Conservation (phyloP, 495 filamentous ascomycete species). For the Penicillium soppii region DNA sequence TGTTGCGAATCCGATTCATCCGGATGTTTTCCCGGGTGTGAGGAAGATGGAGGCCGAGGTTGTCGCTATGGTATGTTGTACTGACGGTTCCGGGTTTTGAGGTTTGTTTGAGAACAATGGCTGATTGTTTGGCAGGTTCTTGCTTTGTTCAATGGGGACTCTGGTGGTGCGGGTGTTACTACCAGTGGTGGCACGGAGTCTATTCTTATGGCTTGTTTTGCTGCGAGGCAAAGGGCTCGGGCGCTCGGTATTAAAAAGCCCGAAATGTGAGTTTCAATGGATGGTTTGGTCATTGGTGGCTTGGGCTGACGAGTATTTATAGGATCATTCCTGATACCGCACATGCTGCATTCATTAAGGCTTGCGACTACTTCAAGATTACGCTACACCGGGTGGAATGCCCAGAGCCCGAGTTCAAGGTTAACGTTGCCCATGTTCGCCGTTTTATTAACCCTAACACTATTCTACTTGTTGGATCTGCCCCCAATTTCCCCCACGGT, state of each 20-base stretch:
- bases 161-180: constrained; percentile 79
- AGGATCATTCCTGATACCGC: constrained; percentile 94
- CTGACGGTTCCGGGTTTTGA: not conserved
- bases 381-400: constrained; percentile 88
- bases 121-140: constrained; percentile 58
- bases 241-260: constrained; percentile 90
- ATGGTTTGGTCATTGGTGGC: not conserved
- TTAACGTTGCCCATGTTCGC: constrained; percentile 69
- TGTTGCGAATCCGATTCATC: constrained; percentile 97
- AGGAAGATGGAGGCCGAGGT: constrained; percentile 99
- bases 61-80: constrained; percentile 76
- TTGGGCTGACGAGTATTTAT: constrained; percentile 19
- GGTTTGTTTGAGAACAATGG: not conserved
- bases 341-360: constrained; percentile 96
- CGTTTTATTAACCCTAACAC: constrained; percentile 95
- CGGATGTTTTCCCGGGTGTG: constrained; percentile 96
- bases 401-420: constrained; percentile 81
- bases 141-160: constrained; percentile 85
- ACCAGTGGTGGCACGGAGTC: constrained; percentile 94
- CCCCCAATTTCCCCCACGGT: constrained; percentile 96
- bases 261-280: constrained; percentile 68
- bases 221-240: constrained; percentile 82
- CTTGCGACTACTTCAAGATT: constrained; percentile 91
- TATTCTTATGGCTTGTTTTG: constrained; percentile 90
- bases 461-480: constrained; percentile 90